phyloP scores from a whole-genome alignment of 1,284 basidiomycete species.

The Trametes sp. region DNA sequence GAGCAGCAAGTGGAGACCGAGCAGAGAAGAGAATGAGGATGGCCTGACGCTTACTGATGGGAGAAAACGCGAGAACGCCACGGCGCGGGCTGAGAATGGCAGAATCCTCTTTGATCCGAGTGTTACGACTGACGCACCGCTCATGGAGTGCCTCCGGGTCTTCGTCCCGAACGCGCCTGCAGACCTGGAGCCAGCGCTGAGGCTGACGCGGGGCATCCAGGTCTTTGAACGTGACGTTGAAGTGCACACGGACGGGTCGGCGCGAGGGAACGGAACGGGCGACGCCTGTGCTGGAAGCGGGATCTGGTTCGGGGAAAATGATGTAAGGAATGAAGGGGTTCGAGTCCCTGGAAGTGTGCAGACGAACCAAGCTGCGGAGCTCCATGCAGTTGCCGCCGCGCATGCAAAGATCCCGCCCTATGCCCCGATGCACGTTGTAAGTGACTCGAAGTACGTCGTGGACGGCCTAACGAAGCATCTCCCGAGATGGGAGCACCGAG shows the following conservation, averaged over 20 bases:
- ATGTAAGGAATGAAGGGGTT: not conserved
- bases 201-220: not conserved
- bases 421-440: not conserved
- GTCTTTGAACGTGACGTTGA: not conserved
- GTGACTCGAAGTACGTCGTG: not conserved
- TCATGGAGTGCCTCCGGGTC: not conserved
- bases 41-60: no score
- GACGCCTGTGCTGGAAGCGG: not conserved
- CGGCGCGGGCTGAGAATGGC: not conserved
- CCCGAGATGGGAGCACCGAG: slow-evolving; percentile 9
- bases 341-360: not conserved
- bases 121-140: not conserved
- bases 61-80: no score
- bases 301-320: not conserved
- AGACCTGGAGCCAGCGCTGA: not conserved
- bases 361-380: not conserved
- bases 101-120: not conserved
- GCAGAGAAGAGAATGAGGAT: not conserved
- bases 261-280: not conserved
- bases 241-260: not conserved
- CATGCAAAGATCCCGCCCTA: not conserved
- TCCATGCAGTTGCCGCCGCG: not conserved
- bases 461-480: not conserved
- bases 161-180: not conserved
- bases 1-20: no score